These are phyloP conservation scores for Fusarium avenaceum DNA, from an alignment of 2,329 filamentous ascomycete genomes.

Conservation along the genomic window DNA sequence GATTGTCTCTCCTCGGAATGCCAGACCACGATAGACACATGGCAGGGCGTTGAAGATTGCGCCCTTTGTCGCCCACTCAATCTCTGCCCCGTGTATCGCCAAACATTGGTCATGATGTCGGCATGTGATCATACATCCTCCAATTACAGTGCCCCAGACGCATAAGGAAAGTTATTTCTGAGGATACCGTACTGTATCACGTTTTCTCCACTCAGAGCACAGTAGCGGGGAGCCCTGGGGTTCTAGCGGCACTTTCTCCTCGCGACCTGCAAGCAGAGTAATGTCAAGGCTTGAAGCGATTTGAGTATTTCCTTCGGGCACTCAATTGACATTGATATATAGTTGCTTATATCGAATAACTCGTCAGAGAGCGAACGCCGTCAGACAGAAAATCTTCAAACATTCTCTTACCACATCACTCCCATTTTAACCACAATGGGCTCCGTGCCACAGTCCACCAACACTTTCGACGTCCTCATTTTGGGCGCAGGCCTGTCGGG, in stretches of 20 bases:
- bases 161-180: conserved; percentile 38
- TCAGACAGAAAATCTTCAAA: accelerated
- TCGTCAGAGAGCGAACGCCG: background rate
- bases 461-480: conserved; percentile 40
- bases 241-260: too few species aligned
- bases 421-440: conserved; percentile 22
- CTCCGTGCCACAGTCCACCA: conserved; percentile 19
- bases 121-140: background rate
- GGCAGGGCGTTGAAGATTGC: background rate
- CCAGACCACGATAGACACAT: background rate
- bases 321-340: background rate
- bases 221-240: too few species aligned
- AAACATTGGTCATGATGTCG: background rate
- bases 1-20: background rate
- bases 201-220: background rate
- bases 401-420: background rate
- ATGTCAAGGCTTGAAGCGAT: too few species aligned
- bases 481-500: conserved; percentile 53
- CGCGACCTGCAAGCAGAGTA: too few species aligned
- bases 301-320: too few species aligned
- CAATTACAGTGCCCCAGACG: background rate
- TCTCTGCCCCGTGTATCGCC: too few species aligned
- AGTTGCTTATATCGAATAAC: background rate
- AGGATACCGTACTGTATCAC: background rate
- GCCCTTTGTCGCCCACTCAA: background rate